Evolutionary conservation across 1,139 yeast genomes (phyloP), one percentile per base, ranked within the genome.

Genomic region (Yarrowia galli): DNA sequence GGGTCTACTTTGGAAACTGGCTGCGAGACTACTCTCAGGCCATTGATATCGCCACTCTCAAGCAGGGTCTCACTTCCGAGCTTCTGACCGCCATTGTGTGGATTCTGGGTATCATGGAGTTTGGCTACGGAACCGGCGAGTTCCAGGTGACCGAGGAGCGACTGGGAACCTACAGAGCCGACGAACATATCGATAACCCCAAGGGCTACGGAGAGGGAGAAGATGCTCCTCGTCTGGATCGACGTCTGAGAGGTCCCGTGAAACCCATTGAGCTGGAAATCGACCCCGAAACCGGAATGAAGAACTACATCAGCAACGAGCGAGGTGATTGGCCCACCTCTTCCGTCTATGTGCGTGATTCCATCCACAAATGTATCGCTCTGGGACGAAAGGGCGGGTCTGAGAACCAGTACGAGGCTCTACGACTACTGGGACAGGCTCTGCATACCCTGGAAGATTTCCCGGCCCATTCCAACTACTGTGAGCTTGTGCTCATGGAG

Each of bases 1-100:
- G 73, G 6, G 73, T 73, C 23, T 74, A 74, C 65, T 74, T 73
- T 68, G 75, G 76, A 22, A 74, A 74, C 67, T 74, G 75, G 75
- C 71, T 74, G 13, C 69, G 75, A 20, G 76, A 74, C 64, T 74
- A 74, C 51, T 73, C 75, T 10, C 75, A 74, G 68, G 74, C 74
- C 20, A 69, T 74, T 13, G 75, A 74, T 53, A 73, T 73, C n/a
- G 75, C 73, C 10, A 71, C 75, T 2, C 68, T 74, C 32, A 69
- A 70, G 38, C 69, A 70, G 63, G 73, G 74, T 3, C 67, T 74
- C 22, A 69, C 69, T 23, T 67, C 72, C 3, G 74, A 72, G 40
- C 56, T 73, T 32, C 69, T 74, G 45, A 69, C 72, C 12, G 56
- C 72, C 16, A 61, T 73, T 23, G 69, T 74, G n/a, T 72, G 75